phyloP scores from a whole-genome alignment of 306 rosid genomes.

The Quercus alba region DNA sequence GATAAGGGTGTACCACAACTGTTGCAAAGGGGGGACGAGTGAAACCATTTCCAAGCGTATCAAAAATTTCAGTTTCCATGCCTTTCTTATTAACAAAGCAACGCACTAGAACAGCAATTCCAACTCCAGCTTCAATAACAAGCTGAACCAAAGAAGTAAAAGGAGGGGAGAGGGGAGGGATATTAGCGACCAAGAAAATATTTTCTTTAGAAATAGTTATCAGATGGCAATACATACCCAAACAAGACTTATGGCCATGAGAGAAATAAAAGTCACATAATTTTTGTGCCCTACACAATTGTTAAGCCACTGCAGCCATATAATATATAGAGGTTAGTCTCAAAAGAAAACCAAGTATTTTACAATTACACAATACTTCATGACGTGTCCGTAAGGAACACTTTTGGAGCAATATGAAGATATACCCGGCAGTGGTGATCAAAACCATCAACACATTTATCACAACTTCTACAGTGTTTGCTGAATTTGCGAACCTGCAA shows the following conservation, averaged over 20 bases:
- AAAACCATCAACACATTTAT: slow-evolving; percentile 94
- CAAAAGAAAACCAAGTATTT: slow-evolving; percentile 12
- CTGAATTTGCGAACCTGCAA: slow-evolving; percentile 95
- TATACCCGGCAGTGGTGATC: slow-evolving; percentile 99
- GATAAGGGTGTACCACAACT: slow-evolving; percentile 66
- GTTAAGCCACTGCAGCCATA: slow-evolving; percentile 93
- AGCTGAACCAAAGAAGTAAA: slow-evolving; percentile 52
- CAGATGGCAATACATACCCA: slow-evolving; percentile 67
- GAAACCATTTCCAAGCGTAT: slow-evolving; percentile 95
- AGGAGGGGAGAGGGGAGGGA: slow-evolving; percentile 7
- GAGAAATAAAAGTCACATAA: slow-evolving; percentile 79
- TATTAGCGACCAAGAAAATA: slow-evolving; percentile 21
- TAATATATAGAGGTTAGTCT: slow-evolving; percentile 30
- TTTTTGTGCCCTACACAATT: slow-evolving; percentile 95
- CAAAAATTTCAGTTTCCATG: slow-evolving; percentile 87
- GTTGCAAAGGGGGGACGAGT: slow-evolving; percentile 93
- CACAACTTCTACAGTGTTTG: slow-evolving; percentile 98
- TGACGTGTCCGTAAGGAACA: slow-evolving; percentile 8
- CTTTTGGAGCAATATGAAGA: slow-evolving; percentile 15
- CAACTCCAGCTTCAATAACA: slow-evolving; percentile 89
- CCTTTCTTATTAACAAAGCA: slow-evolving; percentile 83
- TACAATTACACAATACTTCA: slow-evolving; percentile 17
- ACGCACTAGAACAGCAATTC: slow-evolving; percentile 86
- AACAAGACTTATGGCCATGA: slow-evolving; percentile 83
- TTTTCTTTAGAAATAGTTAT: neutral